A percentile compares a stretch with the other conserved stretches of the same genome.
Conservation (phyloP, 2,329 filamentous ascomycete species). For the Myriosclerotinia duriaeana region DNA sequence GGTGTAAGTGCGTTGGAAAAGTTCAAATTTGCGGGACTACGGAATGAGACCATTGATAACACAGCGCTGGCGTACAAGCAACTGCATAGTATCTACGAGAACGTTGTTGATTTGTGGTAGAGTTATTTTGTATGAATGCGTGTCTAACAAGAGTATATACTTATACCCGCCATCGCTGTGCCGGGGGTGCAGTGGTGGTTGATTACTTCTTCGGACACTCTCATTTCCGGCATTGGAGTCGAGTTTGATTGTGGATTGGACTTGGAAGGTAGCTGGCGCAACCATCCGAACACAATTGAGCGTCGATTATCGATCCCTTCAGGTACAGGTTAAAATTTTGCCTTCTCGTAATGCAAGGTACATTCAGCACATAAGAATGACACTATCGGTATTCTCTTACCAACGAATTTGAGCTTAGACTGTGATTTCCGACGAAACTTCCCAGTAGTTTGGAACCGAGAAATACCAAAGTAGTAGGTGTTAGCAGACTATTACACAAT, state of each 20-base stretch:
- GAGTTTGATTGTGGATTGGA: neutral
- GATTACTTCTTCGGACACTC: neutral
- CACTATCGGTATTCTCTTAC: too few relatives aligned
- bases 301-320: neutral
- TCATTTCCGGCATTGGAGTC: too few relatives aligned
- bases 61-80: too few relatives aligned
- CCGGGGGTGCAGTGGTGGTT: neutral
- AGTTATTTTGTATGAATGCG: too few relatives aligned
- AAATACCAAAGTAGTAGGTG: neutral
- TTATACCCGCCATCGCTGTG: neutral
- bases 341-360: neutral
- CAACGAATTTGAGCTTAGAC: neutral
- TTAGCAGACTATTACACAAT: neutral
- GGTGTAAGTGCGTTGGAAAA: too few relatives aligned
- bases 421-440: neutral
- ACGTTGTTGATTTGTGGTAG: too few relatives aligned
- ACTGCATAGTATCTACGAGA: too few relatives aligned
- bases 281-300: neutral
- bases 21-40: too few relatives aligned
- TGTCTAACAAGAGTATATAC: too few relatives aligned
- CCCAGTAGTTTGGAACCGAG: neutral
- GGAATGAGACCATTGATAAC: too few relatives aligned
- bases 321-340: neutral
- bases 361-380: too few relatives aligned
- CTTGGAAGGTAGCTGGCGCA: neutral